Evolutionary conservation across 345 rosid species (phyloP).

Genomic region (Eutrema yunnanense): DNA sequence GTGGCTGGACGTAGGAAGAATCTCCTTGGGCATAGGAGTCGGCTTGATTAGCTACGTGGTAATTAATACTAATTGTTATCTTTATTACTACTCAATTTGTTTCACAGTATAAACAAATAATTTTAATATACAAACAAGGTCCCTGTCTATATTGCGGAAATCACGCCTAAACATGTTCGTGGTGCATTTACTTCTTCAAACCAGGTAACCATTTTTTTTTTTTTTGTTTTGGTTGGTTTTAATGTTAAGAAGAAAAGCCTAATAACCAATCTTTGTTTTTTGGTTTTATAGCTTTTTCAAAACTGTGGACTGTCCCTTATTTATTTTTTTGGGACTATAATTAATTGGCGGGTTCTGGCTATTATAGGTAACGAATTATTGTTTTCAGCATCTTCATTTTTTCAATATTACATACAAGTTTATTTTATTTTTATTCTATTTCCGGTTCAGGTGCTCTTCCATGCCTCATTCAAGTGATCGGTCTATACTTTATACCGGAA

Average conservation of each 20-base stretch:
- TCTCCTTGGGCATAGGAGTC: conserved; percentile 25
- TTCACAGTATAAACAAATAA: not conserved
- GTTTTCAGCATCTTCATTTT: not conserved
- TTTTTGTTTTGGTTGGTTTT: too few species aligned
- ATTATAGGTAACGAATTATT: conserved; percentile 26
- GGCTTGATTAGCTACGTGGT: conserved; percentile 34
- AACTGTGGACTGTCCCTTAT: conserved; percentile 26
- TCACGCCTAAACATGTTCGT: conserved; percentile 40
- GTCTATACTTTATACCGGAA: conserved; percentile 44
- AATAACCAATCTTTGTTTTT: not conserved
- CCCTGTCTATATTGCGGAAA: conserved; percentile 43
- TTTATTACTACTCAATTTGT: not conserved
- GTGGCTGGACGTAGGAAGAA: conserved; percentile 31
- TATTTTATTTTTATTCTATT: not conserved
- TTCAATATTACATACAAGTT: conserved; percentile 14
- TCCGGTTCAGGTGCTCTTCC: conserved; percentile 29
- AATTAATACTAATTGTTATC: not conserved
- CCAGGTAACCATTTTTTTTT: conserved; percentile 2
- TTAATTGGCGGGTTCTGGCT: conserved; percentile 29
- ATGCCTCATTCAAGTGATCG: conserved; percentile 27
- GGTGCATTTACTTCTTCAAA: conserved; percentile 33
- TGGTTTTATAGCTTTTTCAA: conserved; percentile 17
- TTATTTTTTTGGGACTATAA: conserved; percentile 27
- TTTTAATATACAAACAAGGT: conserved; percentile 22
- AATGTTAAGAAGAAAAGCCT: not conserved